These are phyloP conservation scores for Ophiostoma tasmaniense DNA, from an alignment of 2,329 filamentous ascomycete genomes.

Conservation along the genomic window DNA sequence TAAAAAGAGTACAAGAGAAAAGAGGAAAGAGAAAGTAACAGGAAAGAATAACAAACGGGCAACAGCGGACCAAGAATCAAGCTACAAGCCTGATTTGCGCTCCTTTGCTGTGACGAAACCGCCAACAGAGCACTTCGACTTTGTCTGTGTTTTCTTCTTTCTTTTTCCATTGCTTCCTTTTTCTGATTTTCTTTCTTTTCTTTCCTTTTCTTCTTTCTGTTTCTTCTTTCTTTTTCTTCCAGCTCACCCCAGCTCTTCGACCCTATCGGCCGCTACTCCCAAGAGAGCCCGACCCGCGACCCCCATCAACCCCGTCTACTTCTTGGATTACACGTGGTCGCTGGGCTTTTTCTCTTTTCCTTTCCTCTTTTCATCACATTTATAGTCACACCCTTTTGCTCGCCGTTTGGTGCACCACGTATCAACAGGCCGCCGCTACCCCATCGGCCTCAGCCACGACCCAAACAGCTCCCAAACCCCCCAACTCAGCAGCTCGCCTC, in stretches of 20 bases:
- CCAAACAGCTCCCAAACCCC: background rate
- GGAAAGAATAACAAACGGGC: background rate
- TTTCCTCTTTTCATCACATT: background rate
- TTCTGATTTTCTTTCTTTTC: background rate
- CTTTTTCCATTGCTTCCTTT: background rate
- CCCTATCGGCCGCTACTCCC: background rate
- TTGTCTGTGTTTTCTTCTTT: background rate
- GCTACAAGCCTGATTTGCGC: background rate
- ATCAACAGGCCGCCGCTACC: constrained; percentile 5
- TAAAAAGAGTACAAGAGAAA: too few relatives aligned
- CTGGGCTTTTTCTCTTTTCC: background rate
- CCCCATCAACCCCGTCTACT: background rate
- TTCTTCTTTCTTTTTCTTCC: background rate
- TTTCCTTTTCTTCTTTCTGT: background rate
- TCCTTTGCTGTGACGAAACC: background rate
- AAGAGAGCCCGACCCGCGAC: background rate
- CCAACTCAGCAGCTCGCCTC: background rate
- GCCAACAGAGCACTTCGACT: background rate
- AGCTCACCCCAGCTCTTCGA: background rate
- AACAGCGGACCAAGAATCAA: background rate
- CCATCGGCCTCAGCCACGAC: constrained; percentile 9
- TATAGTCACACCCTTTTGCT: background rate
- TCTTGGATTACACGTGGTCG: background rate
- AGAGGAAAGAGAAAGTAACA: background rate
- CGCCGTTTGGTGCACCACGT: constrained; percentile 4